Evolutionary conservation across 2,329 filamentous ascomycete genomes (phyloP).

Genomic region (Curvularia eragrostidis): DNA sequence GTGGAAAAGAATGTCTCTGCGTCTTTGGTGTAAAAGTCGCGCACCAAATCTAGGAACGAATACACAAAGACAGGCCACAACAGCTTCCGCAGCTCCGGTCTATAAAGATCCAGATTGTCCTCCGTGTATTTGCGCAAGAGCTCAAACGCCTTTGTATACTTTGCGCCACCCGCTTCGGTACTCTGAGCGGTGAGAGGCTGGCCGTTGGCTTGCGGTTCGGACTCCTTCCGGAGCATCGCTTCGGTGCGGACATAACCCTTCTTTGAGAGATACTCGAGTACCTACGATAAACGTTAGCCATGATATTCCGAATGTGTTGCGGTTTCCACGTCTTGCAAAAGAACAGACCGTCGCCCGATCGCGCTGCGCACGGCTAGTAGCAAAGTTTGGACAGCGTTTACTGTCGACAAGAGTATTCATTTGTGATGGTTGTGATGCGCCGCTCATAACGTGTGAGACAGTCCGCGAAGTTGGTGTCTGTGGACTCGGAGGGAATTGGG

Average conservation of each 20-base stretch:
- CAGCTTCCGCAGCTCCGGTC: constrained; percentile 86
- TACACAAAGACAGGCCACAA: constrained; percentile 96
- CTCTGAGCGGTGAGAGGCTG: constrained; percentile 70
- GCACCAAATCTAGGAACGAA: constrained; percentile 81
- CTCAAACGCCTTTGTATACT: constrained; percentile 77
- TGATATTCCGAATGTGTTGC: neutral
- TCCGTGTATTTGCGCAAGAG: constrained; percentile 84
- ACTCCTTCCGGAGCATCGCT: constrained; percentile 89
- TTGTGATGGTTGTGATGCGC: neutral
- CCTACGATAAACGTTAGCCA: constrained; percentile 54
- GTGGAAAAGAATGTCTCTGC: constrained; percentile 75
- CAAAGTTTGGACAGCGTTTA: neutral
- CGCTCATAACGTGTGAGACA: neutral
- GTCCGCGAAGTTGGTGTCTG: neutral
- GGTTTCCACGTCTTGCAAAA: neutral
- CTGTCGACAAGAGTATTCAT: neutral
- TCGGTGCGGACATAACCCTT: constrained; percentile 94
- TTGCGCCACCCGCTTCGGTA: constrained; percentile 74
- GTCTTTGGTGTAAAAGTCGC: constrained; percentile 73
- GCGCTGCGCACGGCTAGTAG: neutral
- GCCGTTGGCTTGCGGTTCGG: constrained; percentile 82
- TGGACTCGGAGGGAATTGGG: neutral
- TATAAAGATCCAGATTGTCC: constrained; percentile 88
- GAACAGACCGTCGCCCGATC: neutral
- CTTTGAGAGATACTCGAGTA: constrained; percentile 95